Conservation (phyloP, 2,329 filamentous ascomycete species). For the Cladophialophora chaetospira region DNA sequence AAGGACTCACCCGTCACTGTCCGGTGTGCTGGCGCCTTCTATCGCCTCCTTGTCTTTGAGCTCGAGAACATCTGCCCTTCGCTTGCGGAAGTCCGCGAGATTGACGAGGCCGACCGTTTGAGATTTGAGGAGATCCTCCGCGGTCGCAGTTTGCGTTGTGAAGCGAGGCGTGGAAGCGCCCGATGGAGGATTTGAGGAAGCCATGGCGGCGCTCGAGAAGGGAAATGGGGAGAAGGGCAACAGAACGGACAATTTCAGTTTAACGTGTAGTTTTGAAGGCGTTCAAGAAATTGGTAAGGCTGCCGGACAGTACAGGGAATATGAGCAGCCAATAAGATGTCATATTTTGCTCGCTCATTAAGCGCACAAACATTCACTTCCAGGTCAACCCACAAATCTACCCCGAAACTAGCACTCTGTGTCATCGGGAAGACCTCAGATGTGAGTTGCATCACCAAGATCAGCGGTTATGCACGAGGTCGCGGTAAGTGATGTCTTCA, state of each 20-base stretch:
- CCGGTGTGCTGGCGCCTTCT: constrained; percentile 57
- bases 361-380: too few species aligned
- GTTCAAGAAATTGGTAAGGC: not conserved
- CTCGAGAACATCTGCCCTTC: constrained; percentile 90
- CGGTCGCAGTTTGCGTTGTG: constrained; percentile 72
- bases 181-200: constrained; percentile 41
- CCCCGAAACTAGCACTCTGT: too few species aligned
- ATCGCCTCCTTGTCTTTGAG: constrained; percentile 81
- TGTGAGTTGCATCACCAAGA: too few species aligned
- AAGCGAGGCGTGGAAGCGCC: constrained; percentile 59
- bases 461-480: too few species aligned
- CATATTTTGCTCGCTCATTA: too few species aligned
- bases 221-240: not conserved
- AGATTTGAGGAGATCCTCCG: constrained; percentile 78
- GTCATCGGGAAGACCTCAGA: too few species aligned
- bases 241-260: not conserved
- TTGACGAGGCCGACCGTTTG: constrained; percentile 89
- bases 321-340: too few species aligned
- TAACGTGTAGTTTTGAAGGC: too few species aligned
- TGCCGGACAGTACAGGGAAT: too few species aligned
- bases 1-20: constrained; percentile 60
- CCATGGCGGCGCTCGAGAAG: constrained; percentile 10
- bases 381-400: too few species aligned
- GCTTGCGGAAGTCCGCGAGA: constrained; percentile 92
- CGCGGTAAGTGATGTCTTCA: too few species aligned